These are phyloP conservation scores for Cercospora zeae-maydis DNA, from an alignment of 2,329 filamentous ascomycete species.

Conservation along the genomic window DNA sequence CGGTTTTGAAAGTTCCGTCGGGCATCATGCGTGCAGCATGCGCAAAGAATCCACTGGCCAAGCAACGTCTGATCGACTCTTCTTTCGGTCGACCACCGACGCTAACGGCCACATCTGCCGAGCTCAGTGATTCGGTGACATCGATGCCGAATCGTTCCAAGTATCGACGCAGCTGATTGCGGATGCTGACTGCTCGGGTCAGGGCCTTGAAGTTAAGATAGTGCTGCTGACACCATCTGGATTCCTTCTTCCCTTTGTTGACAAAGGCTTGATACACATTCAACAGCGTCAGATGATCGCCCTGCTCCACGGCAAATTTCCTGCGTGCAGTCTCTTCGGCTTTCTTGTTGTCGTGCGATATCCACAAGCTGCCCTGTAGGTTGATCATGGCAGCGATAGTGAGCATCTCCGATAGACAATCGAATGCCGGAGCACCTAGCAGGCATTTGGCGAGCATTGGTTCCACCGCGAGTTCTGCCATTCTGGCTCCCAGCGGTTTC, in stretches of 20 bases:
- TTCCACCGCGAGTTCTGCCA: constrained; percentile 90
- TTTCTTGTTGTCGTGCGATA: constrained; percentile 73
- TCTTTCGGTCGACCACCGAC: constrained; percentile 49
- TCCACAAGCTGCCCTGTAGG: constrained; percentile 77
- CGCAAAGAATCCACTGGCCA: constrained; percentile 87
- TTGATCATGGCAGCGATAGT: constrained; percentile 94
- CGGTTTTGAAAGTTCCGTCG: constrained; percentile 82
- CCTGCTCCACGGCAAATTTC: constrained; percentile 87
- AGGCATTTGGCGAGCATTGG: constrained; percentile 94
- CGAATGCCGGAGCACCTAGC: constrained; percentile 69
- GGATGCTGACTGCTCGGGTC: constrained; percentile 76
- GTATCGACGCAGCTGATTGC: constrained; percentile 80
- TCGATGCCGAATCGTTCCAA: constrained; percentile 78
- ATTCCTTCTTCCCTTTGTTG: constrained; percentile 75
- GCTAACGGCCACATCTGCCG: constrained; percentile 30
- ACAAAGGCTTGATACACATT: constrained; percentile 93
- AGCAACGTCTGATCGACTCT: constrained; percentile 76
- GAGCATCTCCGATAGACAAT: constrained; percentile 79
- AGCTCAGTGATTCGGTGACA: constrained; percentile 60
- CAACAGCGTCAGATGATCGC: constrained; percentile 85
- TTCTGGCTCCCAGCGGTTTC: constrained; percentile 76
- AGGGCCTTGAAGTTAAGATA: constrained; percentile 83
- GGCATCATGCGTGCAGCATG: constrained; percentile 91
- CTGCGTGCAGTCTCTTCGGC: constrained; percentile 68
- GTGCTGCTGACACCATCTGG: constrained; percentile 83